Percentiles rank a stretch among this genome's conserved stretches.
These are phyloP conservation scores for Cadophora malorum DNA, from an alignment of 2,329 filamentous ascomycete genomes.

Conservation along the genomic window DNA sequence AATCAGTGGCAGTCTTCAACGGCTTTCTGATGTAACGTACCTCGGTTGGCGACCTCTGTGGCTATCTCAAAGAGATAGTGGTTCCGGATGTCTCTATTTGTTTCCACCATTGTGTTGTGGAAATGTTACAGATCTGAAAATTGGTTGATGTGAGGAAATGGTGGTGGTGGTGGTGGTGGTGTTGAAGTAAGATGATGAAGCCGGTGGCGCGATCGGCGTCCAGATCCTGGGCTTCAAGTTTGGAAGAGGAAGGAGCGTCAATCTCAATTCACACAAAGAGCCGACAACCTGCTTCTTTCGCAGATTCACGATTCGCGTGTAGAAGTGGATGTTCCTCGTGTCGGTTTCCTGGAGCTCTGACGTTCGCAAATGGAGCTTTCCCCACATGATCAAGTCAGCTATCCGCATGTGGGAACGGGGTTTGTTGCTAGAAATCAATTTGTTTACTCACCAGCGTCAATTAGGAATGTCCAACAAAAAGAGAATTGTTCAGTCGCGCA, in stretches of 20 bases:
- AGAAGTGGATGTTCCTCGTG: slow-evolving; percentile 1
- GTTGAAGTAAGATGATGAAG: slow-evolving; percentile 12
- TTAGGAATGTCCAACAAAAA: slow-evolving; percentile 7
- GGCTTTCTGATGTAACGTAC: slow-evolving; percentile 55
- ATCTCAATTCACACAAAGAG: background rate
- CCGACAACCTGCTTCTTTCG: background rate
- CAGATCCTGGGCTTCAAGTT: background rate
- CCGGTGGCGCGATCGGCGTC: slow-evolving; percentile 15
- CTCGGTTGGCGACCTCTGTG: slow-evolving; percentile 96
- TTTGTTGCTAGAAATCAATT: background rate
- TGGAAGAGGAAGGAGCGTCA: slow-evolving; percentile 2
- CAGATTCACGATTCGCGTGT: background rate
- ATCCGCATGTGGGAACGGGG: slow-evolving; percentile 1
- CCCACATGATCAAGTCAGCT: slow-evolving; percentile 28
- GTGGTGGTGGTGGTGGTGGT: slow-evolving; percentile 11
- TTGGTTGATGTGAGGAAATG: slow-evolving; percentile 15
- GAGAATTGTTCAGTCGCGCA: background rate
- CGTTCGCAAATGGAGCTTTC: slow-evolving; percentile 26
- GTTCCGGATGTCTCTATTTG: slow-evolving; percentile 78
- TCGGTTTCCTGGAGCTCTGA: slow-evolving; percentile 19
- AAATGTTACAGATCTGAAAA: slow-evolving; percentile 1
- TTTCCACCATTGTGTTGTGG: slow-evolving; percentile 32
- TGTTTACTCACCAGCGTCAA: slow-evolving; percentile 20
- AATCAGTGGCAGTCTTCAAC: slow-evolving; percentile 29
- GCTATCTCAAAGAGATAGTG: slow-evolving; percentile 97